These are phyloP conservation scores for Acidomyces sp. DNA, from an alignment of 495 filamentous ascomycete genomes.

Conservation along the genomic window DNA sequence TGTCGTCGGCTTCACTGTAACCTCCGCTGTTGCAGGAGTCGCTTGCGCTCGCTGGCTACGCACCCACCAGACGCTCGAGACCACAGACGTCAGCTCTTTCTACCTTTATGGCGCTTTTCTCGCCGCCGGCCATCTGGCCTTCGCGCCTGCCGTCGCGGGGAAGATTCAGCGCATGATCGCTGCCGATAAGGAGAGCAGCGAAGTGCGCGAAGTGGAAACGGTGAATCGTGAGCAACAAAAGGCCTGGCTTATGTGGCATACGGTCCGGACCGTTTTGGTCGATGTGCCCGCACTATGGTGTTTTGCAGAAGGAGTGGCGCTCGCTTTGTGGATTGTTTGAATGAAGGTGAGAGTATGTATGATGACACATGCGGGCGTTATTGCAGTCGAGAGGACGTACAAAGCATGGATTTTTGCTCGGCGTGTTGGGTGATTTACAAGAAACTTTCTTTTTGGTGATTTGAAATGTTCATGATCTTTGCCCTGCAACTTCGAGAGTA, in stretches of 20 bases:
- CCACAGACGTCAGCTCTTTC: conserved; percentile 15
- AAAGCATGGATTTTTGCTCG: too few relatives aligned
- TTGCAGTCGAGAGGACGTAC: too few relatives aligned
- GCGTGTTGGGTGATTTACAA: too few relatives aligned
- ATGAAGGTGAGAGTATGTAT: too few relatives aligned
- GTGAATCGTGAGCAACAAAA: conserved; percentile 28
- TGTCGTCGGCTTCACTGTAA: conserved; percentile 1
- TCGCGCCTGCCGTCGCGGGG: conserved; percentile 9
- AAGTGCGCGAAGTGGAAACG: conserved; percentile 18
- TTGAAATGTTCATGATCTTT: too few relatives aligned
- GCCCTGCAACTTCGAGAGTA: too few relatives aligned
- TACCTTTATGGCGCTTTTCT: conserved; percentile 12
- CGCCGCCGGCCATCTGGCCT: conserved; percentile 12
- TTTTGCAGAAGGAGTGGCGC: conserved; percentile 16
- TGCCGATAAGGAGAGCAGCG: conserved; percentile 5
- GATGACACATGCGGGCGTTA: too few relatives aligned
- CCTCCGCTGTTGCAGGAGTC: conserved; percentile 8
- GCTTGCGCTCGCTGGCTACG: conserved; percentile 11
- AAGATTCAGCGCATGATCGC: conserved; percentile 14
- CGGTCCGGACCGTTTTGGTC: conserved; percentile 10
- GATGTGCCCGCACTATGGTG: conserved; percentile 17
- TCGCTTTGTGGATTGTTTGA: conserved; percentile 19
- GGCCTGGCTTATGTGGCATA: conserved; percentile 15
- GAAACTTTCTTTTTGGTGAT: too few relatives aligned
- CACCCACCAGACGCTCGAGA: conserved; percentile 15